These are phyloP conservation scores for Stygiomarasmius scandens DNA, from an alignment of 1,284 basidiomycete species.

Conservation along the genomic window DNA sequence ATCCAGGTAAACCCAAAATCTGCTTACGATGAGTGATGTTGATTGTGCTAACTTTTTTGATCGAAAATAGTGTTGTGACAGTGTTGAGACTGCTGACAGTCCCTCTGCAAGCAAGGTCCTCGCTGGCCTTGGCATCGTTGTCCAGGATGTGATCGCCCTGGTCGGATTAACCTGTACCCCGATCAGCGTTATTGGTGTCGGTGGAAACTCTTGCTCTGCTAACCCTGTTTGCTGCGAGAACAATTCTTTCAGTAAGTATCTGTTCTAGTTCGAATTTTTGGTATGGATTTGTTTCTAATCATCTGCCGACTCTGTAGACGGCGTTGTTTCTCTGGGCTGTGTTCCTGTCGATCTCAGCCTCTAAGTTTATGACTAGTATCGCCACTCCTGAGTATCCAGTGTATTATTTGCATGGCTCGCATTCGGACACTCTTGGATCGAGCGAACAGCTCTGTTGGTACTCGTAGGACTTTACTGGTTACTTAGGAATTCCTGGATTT, in stretches of 20 bases:
- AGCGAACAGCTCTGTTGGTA: too few species aligned
- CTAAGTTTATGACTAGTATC: too few species aligned
- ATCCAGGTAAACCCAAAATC: background rate
- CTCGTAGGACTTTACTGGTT: too few species aligned
- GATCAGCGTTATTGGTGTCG: constrained; percentile 14
- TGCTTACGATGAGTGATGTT: too few species aligned
- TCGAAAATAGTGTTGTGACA: too few species aligned
- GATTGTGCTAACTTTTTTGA: too few species aligned
- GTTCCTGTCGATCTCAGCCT: background rate
- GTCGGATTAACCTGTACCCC: constrained; percentile 18
- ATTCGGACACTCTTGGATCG: too few species aligned
- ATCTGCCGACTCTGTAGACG: background rate
- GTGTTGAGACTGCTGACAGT: too few species aligned
- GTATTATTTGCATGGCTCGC: too few species aligned
- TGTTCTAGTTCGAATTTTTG: background rate
- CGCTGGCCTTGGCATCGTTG: constrained; percentile 10
- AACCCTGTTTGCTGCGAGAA: constrained; percentile 16
- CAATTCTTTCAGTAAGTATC: constrained; percentile 9
- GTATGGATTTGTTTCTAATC: background rate
- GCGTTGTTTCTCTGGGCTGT: constrained; percentile 8
- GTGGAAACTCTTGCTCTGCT: constrained; percentile 5
- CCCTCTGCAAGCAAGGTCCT: too few species aligned
- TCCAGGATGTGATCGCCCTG: constrained; percentile 13
- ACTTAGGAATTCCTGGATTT: too few species aligned
- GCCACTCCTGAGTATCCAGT: too few species aligned